Conservation (phyloP, 2,329 filamentous ascomycete species). For the Colletotrichum neosansevieriae region DNA sequence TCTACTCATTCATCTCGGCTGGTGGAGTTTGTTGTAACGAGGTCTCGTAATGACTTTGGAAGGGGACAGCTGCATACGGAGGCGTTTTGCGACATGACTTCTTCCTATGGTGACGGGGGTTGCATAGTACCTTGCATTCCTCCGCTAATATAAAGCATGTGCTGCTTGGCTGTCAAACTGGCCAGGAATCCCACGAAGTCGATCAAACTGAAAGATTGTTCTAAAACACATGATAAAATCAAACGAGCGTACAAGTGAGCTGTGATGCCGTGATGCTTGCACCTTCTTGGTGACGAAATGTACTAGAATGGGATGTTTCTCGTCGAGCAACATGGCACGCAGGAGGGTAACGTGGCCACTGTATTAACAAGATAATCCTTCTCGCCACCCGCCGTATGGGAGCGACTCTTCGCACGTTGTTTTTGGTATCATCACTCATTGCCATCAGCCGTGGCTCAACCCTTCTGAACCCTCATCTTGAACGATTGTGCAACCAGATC, state of each 20-base stretch:
- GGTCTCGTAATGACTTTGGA: neutral
- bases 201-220: neutral
- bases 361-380: neutral
- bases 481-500: conserved; percentile 9
- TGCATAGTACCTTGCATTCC: conserved; percentile 23
- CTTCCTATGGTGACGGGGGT: neutral
- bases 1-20: neutral
- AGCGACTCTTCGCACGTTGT: neutral
- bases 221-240: neutral
- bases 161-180: neutral
- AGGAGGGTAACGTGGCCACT: neutral
- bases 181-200: neutral
- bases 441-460: conserved; percentile 6
- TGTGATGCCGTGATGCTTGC: too few species aligned
- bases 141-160: conserved; percentile 2
- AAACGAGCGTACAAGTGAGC: too few species aligned
- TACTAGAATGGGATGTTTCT: too few species aligned
- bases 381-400: neutral
- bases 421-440: conserved; percentile 14
- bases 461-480: neutral
- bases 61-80: conserved; percentile 21
- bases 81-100: conserved; percentile 25
- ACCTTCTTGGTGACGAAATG: too few species aligned
- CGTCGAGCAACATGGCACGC: too few species aligned
- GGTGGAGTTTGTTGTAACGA: neutral